Percentiles rank a stretch among this genome's conserved stretches.
Evolutionary conservation across 2,329 filamentous ascomycete species (phyloP).

Genomic region (Colletotrichum theobromicola): DNA sequence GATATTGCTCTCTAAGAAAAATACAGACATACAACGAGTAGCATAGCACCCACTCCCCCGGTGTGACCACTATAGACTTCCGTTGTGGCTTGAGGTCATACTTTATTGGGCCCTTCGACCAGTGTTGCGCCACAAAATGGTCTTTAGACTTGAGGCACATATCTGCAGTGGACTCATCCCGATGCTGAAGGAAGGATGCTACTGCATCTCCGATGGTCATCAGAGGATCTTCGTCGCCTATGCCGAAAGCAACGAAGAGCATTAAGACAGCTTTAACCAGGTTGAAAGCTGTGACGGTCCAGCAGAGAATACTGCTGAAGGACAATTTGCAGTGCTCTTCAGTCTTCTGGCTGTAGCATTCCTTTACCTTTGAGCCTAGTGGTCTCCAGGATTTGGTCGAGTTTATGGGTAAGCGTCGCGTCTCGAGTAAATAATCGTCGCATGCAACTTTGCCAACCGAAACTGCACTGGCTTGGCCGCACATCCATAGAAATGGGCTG

Average conservation of each 20-base stretch:
- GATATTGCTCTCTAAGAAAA: neutral
- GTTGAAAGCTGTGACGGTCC: neutral
- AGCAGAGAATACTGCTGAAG: neutral
- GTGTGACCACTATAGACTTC: neutral
- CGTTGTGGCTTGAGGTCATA: neutral
- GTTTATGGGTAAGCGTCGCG: too few relatives aligned
- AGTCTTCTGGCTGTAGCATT: neutral
- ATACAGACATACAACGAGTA: neutral
- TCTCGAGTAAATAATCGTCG: too few relatives aligned
- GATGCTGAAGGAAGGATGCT: neutral
- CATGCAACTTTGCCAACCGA: too few relatives aligned
- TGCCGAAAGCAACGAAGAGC: neutral
- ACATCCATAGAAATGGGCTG: too few relatives aligned
- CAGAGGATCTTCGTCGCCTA: neutral
- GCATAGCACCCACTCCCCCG: neutral
- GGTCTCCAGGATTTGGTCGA: too few relatives aligned
- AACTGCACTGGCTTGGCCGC: too few relatives aligned
- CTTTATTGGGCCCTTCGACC: neutral
- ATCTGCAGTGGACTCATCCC: neutral
- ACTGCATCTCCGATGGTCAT: slow-evolving; percentile 1
- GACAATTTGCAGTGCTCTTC: neutral
- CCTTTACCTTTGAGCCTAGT: too few relatives aligned
- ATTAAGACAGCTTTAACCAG: neutral
- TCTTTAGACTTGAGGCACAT: neutral
- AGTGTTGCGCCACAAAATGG: neutral